Evolutionary conservation across 2,329 filamentous ascomycete genomes (phyloP), one percentile per base, ranked within the genome.

Genomic region (Hypoxylon sp.): DNA sequence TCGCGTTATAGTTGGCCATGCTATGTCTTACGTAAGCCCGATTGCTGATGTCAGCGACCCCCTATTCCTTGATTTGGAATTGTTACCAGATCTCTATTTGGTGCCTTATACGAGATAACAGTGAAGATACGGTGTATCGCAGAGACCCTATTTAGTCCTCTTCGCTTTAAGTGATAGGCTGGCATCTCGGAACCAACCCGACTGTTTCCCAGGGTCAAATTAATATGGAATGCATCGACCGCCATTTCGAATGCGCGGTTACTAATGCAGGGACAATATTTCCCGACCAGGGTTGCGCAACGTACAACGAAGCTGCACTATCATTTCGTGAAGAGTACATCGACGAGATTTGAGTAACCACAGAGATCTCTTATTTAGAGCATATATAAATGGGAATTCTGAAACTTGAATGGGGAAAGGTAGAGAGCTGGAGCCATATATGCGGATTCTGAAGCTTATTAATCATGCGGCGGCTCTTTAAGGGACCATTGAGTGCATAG

Each of bases 1-100:
- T 24, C 27, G 17, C 27, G 31, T 21, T 39, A 8, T 11, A 53
- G 15, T 44, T 21, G 37, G 27, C n/a, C 19, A 47, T n/a, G 42
- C 42, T 17, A 47, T 35, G 42, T 47, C 19, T 57, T 35, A 57
- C 24, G 19, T 57, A 57, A 57, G 54, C 54, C n/a, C 27, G 1
- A 3, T 44, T 44, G 50, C 50, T 53, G 50, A 48, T 1, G 13
- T 39, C 31, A 58, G 55, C 55, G 15, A 57, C 27, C 44, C 46
- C 53, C n/a, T 47, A 21, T 47, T 47, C 37, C 13, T 47, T 11
- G 17, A 37, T 31, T n/a, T 15, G 47, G 46, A 24, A 29, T 50
- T 13, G 11, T 29, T 29, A 50, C 15, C 7, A 37, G 24, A 58
- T 29, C 54, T 17, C 27, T 31, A 32, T 35, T 47, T 47, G 11